phyloP scores from a whole-genome alignment of 805 yeast genomes.

The Yarrowia sp. region DNA sequence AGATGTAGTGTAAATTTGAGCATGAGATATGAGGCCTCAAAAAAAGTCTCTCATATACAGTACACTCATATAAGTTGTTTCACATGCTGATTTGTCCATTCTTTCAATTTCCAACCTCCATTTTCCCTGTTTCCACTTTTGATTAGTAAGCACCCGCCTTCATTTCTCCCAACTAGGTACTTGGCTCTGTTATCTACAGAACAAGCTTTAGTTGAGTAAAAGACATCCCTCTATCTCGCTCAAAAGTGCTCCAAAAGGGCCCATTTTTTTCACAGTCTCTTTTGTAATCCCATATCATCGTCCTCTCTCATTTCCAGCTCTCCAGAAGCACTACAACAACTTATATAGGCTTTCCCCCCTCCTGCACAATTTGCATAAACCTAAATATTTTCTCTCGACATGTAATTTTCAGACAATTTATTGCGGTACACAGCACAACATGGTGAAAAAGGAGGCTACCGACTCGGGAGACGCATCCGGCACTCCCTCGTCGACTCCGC shows the following conservation, averaged over 20 bases:
- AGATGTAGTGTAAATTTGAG: too few species aligned
- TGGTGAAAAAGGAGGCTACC: constrained; percentile 27
- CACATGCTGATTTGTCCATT: too few species aligned
- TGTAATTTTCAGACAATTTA: too few species aligned
- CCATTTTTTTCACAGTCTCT: neutral
- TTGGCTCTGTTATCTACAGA: neutral
- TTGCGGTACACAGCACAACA: constrained; percentile 13
- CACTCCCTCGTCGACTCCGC: constrained; percentile 13
- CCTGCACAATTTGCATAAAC: constrained; percentile 14
- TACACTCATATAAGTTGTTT: too few species aligned
- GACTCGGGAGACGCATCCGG: constrained; percentile 1
- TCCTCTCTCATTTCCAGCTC: too few species aligned
- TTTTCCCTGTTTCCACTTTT: neutral
- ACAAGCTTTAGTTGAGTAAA: neutral
- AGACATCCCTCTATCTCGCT: neutral
- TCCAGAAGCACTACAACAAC: neutral
- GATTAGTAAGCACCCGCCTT: neutral
- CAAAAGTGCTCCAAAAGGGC: neutral
- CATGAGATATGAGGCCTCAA: too few species aligned
- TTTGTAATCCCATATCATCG: too few species aligned
- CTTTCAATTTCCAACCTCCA: neutral
- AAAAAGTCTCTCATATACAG: too few species aligned
- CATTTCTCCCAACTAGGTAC: neutral
- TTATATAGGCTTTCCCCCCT: too few species aligned
- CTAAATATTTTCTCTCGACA: constrained; percentile 25